Conservation (phyloP, 2,329 filamentous ascomycete genomes). For the Cladophialophora immunda region DNA sequence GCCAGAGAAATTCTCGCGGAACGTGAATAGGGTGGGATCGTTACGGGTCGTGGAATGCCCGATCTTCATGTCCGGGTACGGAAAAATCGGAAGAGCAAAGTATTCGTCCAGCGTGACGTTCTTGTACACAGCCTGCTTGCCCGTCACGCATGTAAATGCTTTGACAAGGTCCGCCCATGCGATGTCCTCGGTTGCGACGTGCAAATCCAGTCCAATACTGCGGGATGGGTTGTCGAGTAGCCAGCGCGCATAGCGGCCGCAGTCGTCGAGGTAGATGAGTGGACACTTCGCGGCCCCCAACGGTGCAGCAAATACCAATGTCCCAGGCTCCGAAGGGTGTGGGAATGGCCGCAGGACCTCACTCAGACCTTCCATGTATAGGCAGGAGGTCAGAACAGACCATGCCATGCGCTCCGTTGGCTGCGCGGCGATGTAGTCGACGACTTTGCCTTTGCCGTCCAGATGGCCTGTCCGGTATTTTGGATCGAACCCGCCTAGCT, state of each 20-base stretch:
- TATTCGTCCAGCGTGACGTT: slow-evolving; percentile 22
- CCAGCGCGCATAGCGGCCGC: slow-evolving; percentile 57
- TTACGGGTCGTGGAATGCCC: slow-evolving; percentile 38
- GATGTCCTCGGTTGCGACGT: slow-evolving; percentile 54
- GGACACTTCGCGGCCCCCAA: slow-evolving; percentile 48
- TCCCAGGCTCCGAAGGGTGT: neutral
- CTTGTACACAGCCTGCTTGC: slow-evolving; percentile 49
- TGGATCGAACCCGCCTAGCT: slow-evolving; percentile 56
- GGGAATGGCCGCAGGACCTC: slow-evolving; percentile 20
- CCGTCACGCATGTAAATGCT: slow-evolving; percentile 55
- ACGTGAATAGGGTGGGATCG: slow-evolving; percentile 49
- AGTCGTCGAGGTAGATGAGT: slow-evolving; percentile 57
- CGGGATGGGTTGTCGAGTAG: slow-evolving; percentile 56
- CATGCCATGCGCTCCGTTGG: slow-evolving; percentile 14
- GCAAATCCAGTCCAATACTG: slow-evolving; percentile 55
- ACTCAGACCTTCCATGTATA: slow-evolving; percentile 41
- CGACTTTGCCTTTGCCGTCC: slow-evolving; percentile 53
- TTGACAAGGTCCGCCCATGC: slow-evolving; percentile 49
- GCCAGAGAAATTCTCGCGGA: slow-evolving; percentile 59
- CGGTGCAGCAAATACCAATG: neutral
- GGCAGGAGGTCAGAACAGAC: slow-evolving; percentile 19
- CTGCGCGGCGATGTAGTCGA: slow-evolving; percentile 25
- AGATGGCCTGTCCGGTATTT: slow-evolving; percentile 59
- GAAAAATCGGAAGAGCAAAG: slow-evolving; percentile 18
- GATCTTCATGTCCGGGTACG: slow-evolving; percentile 16